These are phyloP conservation scores for Pleomassaria siparia DNA, from an alignment of 2,329 filamentous ascomycete genomes.

Conservation along the genomic window DNA sequence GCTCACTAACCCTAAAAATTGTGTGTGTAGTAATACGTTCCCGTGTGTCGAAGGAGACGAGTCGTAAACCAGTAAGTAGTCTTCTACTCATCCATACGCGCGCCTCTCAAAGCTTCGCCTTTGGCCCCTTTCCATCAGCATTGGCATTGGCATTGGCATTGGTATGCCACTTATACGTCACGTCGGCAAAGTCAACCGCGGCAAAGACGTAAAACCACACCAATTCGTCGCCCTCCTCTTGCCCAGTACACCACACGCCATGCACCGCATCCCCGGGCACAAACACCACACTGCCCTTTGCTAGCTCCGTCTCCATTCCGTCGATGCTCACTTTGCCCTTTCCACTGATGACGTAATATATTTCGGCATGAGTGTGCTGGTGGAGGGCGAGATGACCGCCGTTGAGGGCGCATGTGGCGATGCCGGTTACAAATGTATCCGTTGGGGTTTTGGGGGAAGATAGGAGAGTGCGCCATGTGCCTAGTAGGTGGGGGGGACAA, in stretches of 20 bases:
- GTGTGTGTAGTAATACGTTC: too few species aligned
- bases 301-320: slow-evolving; percentile 34
- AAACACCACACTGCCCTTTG: slow-evolving; percentile 41
- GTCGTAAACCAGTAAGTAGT: too few species aligned
- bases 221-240: slow-evolving; percentile 25
- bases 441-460: slow-evolving; percentile 38
- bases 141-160: too few species aligned
- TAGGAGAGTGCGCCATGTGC: slow-evolving; percentile 47
- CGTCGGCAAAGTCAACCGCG: slow-evolving; percentile 40
- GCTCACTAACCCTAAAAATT: too few species aligned
- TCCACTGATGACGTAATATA: slow-evolving; percentile 47
- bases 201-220: slow-evolving; percentile 48
- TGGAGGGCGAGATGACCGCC: slow-evolving; percentile 42
- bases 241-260: slow-evolving; percentile 30
- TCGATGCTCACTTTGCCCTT: slow-evolving; percentile 43
- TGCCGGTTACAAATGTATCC: slow-evolving; percentile 41
- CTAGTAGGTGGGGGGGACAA: slow-evolving; percentile 6
- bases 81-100: too few species aligned
- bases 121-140: too few species aligned
- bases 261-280: slow-evolving; percentile 50
- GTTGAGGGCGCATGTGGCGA: slow-evolving; percentile 37
- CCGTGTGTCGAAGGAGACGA: too few species aligned
- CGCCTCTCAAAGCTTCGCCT: too few species aligned
- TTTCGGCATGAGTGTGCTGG: slow-evolving; percentile 46
- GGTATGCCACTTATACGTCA: slow-evolving; percentile 47